Percentiles rank a stretch among this genome's conserved stretches.
Evolutionary conservation across 2,329 filamentous ascomycete genomes (phyloP).

Genomic region (Sordariomycetes sp.): DNA sequence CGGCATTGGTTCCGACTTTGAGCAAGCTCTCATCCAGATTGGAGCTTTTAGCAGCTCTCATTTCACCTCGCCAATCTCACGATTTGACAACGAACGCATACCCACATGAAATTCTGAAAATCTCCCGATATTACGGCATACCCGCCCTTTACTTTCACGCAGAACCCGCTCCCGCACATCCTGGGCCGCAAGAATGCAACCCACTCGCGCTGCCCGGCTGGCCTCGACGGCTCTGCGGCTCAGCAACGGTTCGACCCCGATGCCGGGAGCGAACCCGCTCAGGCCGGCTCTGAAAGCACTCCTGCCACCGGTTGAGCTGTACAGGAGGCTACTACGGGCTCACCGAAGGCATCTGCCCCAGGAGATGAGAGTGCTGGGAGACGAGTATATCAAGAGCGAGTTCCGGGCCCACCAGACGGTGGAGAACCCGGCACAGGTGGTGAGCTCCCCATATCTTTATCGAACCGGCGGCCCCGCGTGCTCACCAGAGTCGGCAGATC

Average conservation of each 20-base stretch:
- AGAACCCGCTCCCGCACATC: background rate
- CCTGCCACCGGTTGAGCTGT: slow-evolving; percentile 79
- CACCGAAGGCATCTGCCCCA: slow-evolving; percentile 68
- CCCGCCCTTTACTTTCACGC: background rate
- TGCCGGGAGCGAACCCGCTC: slow-evolving; percentile 13
- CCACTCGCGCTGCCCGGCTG: slow-evolving; percentile 10
- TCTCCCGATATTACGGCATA: no score
- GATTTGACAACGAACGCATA: no score
- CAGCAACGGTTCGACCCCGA: slow-evolving; percentile 10
- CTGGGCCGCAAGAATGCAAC: background rate
- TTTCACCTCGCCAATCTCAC: no score
- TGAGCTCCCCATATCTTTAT: slow-evolving; percentile 28
- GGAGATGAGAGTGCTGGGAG: slow-evolving; percentile 73
- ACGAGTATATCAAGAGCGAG: slow-evolving; percentile 88
- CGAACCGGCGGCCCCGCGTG: background rate
- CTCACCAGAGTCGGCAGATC: slow-evolving; percentile 44
- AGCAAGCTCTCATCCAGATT: no score
- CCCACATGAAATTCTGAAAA: no score
- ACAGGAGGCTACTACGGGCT: slow-evolving; percentile 74
- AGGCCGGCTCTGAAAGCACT: slow-evolving; percentile 48
- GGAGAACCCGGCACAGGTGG: slow-evolving; percentile 87
- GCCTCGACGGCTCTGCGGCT: slow-evolving; percentile 22
- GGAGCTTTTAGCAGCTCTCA: background rate
- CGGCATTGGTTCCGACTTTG: no score
- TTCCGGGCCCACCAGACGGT: slow-evolving; percentile 75